Evolutionary conservation across 371 early-diverging fungal species (phyloP).

Genomic region (Mortierella sp.): DNA sequence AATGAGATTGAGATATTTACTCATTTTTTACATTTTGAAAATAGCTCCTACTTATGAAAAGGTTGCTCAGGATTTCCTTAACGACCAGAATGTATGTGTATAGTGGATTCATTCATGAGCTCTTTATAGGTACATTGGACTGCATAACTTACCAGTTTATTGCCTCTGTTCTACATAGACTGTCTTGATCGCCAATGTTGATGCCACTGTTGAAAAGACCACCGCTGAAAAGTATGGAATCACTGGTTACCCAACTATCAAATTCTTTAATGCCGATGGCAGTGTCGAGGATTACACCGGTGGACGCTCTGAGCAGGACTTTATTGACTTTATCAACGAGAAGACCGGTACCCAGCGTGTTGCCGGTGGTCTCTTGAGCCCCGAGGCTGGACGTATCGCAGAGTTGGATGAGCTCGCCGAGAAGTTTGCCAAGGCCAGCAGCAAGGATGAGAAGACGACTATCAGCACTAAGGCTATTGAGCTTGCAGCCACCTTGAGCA

Average conservation of each 20-base stretch:
- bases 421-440: slow-evolving; percentile 70
- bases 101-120: too few species aligned
- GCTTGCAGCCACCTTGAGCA: slow-evolving; percentile 19
- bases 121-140: too few species aligned
- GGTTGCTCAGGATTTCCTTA: slow-evolving; percentile 67
- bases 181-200: slow-evolving; percentile 90
- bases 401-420: slow-evolving; percentile 76
- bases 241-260: slow-evolving; percentile 87
- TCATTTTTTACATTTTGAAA: neutral
- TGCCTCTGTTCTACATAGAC: slow-evolving; percentile 18
- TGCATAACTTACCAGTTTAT: too few species aligned
- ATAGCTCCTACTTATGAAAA: slow-evolving; percentile 76
- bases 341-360: slow-evolving; percentile 86
- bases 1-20: neutral
- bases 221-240: slow-evolving; percentile 75
- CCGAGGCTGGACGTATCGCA: slow-evolving; percentile 78
- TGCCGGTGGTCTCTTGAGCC: slow-evolving; percentile 71
- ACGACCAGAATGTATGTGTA: slow-evolving; percentile 54
- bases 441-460: slow-evolving; percentile 55
- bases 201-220: slow-evolving; percentile 78
- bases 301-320: slow-evolving; percentile 83
- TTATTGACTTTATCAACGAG: slow-evolving; percentile 91
- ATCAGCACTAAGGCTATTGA: slow-evolving; percentile 29
- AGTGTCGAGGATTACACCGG: slow-evolving; percentile 82
- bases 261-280: slow-evolving; percentile 85